phyloP scores from a whole-genome alignment of 257 asterid genomes.

The Nicotiana benthamiana region DNA sequence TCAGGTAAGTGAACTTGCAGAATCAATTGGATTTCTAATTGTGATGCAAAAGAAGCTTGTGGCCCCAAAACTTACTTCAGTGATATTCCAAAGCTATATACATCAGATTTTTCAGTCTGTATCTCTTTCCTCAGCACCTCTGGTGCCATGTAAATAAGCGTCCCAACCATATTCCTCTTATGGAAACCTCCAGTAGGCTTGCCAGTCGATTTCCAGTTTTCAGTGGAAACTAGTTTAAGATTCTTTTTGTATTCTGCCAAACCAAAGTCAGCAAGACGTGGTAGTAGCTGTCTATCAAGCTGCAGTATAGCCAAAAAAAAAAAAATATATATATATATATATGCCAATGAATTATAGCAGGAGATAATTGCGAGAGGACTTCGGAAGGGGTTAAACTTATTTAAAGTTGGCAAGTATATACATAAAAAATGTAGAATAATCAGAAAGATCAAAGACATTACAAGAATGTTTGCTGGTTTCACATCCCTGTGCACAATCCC shows the following conservation, averaged over 20 bases:
- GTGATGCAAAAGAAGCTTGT: constrained; percentile 7
- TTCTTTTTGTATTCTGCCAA: constrained; percentile 73
- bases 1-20: neutral
- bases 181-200: constrained; percentile 99
- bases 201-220: constrained; percentile 80
- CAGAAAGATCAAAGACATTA: constrained; percentile 37
- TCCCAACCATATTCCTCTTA: constrained; percentile 92
- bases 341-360: neutral
- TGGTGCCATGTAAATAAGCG: constrained; percentile 96
- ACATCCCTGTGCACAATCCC: constrained; percentile 97
- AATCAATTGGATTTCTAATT: neutral
- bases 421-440: constrained; percentile 1
- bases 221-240: constrained; percentile 57
- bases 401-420: constrained; percentile 1
- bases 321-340: no score
- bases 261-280: constrained; percentile 88
- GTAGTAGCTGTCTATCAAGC: constrained; percentile 57
- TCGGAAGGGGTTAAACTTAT: constrained; percentile 10
- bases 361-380: neutral
- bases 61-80: constrained; percentile 53
- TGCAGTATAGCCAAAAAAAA: constrained; percentile 27
- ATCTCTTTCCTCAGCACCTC: constrained; percentile 79
- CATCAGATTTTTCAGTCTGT: constrained; percentile 92
- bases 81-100: constrained; percentile 85
- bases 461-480: constrained; percentile 96